These are phyloP conservation scores for Thozetella sp. DNA, from an alignment of 495 filamentous ascomycete genomes.

Conservation along the genomic window DNA sequence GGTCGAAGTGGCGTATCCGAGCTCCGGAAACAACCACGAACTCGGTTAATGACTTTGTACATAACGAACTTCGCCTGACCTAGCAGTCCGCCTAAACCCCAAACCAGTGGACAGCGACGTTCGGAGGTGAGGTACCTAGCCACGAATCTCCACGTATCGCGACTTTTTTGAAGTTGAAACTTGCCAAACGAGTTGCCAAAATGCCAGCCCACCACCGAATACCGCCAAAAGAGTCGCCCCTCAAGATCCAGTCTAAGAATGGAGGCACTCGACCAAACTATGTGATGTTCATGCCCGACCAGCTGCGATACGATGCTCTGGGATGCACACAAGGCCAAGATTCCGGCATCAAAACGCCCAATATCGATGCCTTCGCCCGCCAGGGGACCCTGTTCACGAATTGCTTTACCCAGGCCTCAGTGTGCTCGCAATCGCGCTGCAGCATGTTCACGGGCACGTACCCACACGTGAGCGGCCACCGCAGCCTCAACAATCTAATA, in stretches of 20 bases:
- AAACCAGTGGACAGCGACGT: too few species aligned
- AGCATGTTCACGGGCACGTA: not conserved
- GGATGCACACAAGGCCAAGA: not conserved
- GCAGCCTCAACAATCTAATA: not conserved
- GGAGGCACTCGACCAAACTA: not conserved
- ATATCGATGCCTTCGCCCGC: not conserved
- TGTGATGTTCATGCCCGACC: not conserved
- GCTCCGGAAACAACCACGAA: too few species aligned
- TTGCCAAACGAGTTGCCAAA: too few species aligned
- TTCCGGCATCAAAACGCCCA: not conserved
- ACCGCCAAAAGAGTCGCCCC: not conserved
- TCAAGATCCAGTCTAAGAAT: not conserved
- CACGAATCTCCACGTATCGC: too few species aligned
- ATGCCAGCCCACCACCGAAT: not conserved
- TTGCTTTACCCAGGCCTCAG: not conserved
- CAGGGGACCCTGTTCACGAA: not conserved
- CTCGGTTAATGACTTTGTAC: too few species aligned
- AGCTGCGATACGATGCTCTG: not conserved
- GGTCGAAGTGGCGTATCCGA: too few species aligned
- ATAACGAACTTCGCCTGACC: too few species aligned
- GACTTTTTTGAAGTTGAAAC: too few species aligned
- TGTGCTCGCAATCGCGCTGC: not conserved
- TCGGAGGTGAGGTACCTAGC: too few species aligned
- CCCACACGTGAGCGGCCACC: not conserved
- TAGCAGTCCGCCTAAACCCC: too few species aligned